Evolutionary conservation across 2,329 filamentous ascomycete genomes (phyloP).

Genomic region (Monosporascus sp.): DNA sequence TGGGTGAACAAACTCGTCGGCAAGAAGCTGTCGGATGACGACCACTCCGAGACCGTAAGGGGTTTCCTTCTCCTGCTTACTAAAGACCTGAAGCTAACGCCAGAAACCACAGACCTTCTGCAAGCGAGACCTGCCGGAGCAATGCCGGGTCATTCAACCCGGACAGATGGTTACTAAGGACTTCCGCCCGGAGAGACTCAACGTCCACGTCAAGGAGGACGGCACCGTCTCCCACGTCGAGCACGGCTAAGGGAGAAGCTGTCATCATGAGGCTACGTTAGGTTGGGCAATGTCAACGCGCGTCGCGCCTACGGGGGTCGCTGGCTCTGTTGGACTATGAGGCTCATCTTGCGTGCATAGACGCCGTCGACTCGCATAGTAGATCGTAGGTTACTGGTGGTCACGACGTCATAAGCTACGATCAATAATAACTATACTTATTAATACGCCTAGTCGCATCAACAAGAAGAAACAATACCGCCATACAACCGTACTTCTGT

Average conservation of each 20-base stretch:
- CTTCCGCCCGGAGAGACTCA: constrained; percentile 48
- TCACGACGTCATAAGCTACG: background rate
- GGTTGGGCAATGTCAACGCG: background rate
- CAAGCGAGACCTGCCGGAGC: constrained; percentile 53
- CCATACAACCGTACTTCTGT: background rate
- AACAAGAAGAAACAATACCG: background rate
- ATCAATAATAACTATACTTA: too few species aligned
- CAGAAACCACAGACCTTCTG: constrained; percentile 46
- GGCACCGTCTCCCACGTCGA: constrained; percentile 56
- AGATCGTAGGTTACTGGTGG: background rate
- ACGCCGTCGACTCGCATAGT: too few species aligned
- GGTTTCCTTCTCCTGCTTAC: background rate
- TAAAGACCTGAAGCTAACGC: background rate
- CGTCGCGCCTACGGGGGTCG: too few species aligned
- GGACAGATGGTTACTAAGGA: constrained; percentile 56
- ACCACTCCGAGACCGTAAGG: constrained; percentile 48
- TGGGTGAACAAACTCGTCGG: constrained; percentile 60
- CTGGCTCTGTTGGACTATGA: too few species aligned
- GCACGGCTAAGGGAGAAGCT: constrained; percentile 39
- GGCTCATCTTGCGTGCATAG: too few species aligned
- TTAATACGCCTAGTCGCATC: background rate
- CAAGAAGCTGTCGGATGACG: constrained; percentile 53
- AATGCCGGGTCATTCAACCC: constrained; percentile 51
- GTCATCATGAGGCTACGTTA: background rate
- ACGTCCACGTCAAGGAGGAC: constrained; percentile 54